These are phyloP conservation scores for Hyaloperonospora brassicae DNA, from an alignment of 352 stramenopile species.

Conservation along the genomic window DNA sequence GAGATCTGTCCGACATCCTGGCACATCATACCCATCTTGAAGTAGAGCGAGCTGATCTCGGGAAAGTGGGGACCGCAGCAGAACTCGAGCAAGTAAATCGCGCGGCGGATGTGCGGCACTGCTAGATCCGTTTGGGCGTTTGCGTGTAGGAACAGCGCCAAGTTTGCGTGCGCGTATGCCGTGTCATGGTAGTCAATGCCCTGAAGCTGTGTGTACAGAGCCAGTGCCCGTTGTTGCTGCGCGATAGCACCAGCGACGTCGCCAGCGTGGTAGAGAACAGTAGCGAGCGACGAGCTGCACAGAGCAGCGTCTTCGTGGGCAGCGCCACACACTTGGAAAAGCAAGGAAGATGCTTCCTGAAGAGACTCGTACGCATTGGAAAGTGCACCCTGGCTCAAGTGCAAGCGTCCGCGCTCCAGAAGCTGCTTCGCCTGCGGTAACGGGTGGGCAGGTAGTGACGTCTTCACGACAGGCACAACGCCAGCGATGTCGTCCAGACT, in stretches of 20 bases:
- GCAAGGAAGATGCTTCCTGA: slow-evolving; percentile 87
- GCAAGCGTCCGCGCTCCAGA: slow-evolving; percentile 80
- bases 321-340: slow-evolving; percentile 90
- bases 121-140: slow-evolving; percentile 80
- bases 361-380: slow-evolving; percentile 78
- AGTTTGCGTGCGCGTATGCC: slow-evolving; percentile 84
- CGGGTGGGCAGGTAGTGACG: slow-evolving; percentile 73
- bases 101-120: slow-evolving; percentile 84
- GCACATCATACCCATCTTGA: slow-evolving; percentile 94
- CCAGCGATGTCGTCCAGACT: slow-evolving; percentile 87
- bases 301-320: slow-evolving; percentile 90
- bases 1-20: slow-evolving; percentile 84
- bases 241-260: slow-evolving; percentile 85
- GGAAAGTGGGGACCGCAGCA: slow-evolving; percentile 85
- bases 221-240: slow-evolving; percentile 86
- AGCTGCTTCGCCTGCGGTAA: slow-evolving; percentile 75
- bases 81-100: slow-evolving; percentile 91
- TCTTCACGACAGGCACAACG: slow-evolving; percentile 92
- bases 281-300: slow-evolving; percentile 88
- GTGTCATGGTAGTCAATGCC: slow-evolving; percentile 91
- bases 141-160: slow-evolving; percentile 88
- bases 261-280: slow-evolving; percentile 88
- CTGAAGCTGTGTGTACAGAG: slow-evolving; percentile 87
- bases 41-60: slow-evolving; percentile 85
- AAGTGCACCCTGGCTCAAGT: slow-evolving; percentile 68